Percentiles rank a stretch among this genome's conserved stretches.
Evolutionary conservation across 1,284 basidiomycete genomes (phyloP).

Genomic region (Puccinia horiana): DNA sequence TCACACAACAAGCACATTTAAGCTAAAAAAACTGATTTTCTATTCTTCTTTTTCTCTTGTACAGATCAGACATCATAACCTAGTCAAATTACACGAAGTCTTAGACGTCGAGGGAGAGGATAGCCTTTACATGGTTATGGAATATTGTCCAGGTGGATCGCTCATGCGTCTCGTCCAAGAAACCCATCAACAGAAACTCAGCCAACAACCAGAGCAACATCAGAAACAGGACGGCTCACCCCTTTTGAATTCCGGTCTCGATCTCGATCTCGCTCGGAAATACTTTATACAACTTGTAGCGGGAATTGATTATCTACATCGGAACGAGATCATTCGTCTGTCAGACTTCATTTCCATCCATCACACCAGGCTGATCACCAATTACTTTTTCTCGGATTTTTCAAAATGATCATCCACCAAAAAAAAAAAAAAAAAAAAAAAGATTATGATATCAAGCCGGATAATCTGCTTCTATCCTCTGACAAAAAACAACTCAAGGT

Average conservation of each 20-base stretch:
- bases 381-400: neutral
- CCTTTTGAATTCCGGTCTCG: constrained; percentile 53
- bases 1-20: constrained; percentile 55
- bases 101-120: constrained; percentile 64
- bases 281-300: constrained; percentile 64
- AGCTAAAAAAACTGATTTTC: neutral
- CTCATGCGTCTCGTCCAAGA: constrained; percentile 61
- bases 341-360: neutral
- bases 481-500: constrained; percentile 63
- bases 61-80: constrained; percentile 58
- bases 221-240: constrained; percentile 53
- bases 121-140: constrained; percentile 63
- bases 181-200: neutral
- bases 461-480: constrained; percentile 64
- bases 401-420: neutral
- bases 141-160: constrained; percentile 63
- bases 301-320: constrained; percentile 62
- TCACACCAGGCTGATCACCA: constrained; percentile 55
- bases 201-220: constrained; percentile 41
- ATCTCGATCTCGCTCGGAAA: constrained; percentile 58
- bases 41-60: neutral
- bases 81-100: constrained; percentile 64
- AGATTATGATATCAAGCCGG: constrained; percentile 61
- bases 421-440: neutral
- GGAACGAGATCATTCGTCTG: constrained; percentile 62